Evolutionary conservation across 1,139 yeast species (phyloP).

Genomic region (Kluyveromyces sp.): DNA sequence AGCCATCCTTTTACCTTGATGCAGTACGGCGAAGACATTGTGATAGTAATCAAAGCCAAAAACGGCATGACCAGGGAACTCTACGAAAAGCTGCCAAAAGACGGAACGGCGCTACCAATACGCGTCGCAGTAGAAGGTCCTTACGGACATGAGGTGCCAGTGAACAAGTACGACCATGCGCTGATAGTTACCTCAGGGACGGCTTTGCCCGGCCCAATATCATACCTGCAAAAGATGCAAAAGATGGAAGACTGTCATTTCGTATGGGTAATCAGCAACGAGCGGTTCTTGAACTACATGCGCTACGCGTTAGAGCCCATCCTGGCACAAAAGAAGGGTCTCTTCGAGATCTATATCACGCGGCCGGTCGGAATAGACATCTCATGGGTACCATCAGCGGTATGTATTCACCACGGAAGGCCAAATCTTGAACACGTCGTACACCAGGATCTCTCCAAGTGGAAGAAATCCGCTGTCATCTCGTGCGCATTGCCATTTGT

Average conservation of each 20-base stretch:
- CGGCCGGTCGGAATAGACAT: conserved; percentile 4
- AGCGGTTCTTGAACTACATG: conserved; percentile 6
- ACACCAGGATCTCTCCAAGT: conserved; percentile 4
- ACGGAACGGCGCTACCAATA: conserved; percentile 8
- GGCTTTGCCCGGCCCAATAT: conserved; percentile 11
- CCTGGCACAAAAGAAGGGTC: neutral
- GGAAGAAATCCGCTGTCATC: conserved; percentile 6
- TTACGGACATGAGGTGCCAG: conserved; percentile 47
- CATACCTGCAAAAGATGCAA: conserved; percentile 8
- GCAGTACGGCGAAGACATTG: conserved; percentile 24
- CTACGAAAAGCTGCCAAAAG: conserved; percentile 7
- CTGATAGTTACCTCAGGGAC: conserved; percentile 11
- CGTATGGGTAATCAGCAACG: conserved; percentile 11
- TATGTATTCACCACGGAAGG: conserved; percentile 6
- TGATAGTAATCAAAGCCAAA: conserved; percentile 26
- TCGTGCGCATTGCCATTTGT: conserved; percentile 12
- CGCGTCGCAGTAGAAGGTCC: conserved; percentile 55
- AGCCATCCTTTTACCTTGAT: conserved; percentile 69
- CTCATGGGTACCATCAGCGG: conserved; percentile 5
- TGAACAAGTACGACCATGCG: conserved; percentile 19
- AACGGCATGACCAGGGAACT: conserved; percentile 22
- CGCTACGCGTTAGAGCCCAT: neutral
- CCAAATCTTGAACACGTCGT: conserved; percentile 7
- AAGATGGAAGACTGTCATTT: conserved; percentile 4
- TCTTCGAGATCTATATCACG: conserved; percentile 9